A percentile compares a stretch with the other conserved stretches of the same genome.
phyloP scores from a whole-genome alignment of 805 yeast species.

The Spathaspora passalidarum region DNA sequence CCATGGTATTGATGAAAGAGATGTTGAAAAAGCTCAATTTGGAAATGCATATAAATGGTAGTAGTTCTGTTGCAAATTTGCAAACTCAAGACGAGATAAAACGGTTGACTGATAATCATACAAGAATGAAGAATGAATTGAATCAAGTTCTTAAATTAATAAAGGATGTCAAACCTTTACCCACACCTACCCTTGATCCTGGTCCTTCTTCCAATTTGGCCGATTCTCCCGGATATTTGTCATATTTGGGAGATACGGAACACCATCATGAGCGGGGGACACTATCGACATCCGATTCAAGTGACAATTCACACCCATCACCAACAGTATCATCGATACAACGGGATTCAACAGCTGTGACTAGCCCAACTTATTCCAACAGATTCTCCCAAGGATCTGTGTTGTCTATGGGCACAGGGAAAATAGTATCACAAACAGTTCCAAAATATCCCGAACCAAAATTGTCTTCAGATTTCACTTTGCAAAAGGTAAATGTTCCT shows the following conservation, averaged over 20 bases:
- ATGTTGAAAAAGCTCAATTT: conserved; percentile 24
- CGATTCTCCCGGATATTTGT: conserved; percentile 6
- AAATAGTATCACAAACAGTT: conserved; percentile 28
- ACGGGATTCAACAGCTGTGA: neutral
- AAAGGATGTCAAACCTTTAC: conserved; percentile 67
- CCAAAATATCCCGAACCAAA: conserved; percentile 12
- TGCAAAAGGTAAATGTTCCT: conserved; percentile 5
- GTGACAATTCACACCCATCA: neutral
- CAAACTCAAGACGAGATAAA: conserved; percentile 27
- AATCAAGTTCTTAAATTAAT: conserved; percentile 59
- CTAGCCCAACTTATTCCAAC: conserved; percentile 21
- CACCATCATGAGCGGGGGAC: neutral
- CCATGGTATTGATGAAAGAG: conserved; percentile 33
- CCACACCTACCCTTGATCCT: conserved; percentile 55
- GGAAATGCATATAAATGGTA: conserved; percentile 16
- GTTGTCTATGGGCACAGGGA: conserved; percentile 42
- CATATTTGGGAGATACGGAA: neutral
- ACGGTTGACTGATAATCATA: conserved; percentile 51
- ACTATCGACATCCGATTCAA: neutral
- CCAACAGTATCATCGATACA: neutral
- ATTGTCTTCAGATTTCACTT: conserved; percentile 6
- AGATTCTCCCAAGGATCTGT: conserved; percentile 37
- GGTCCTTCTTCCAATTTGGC: conserved; percentile 20
- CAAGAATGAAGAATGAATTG: conserved; percentile 59
- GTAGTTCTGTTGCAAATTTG: conserved; percentile 9